Percentiles rank a stretch among this genome's conserved stretches.
Evolutionary conservation across 2,329 filamentous ascomycete genomes (phyloP).

Genomic region (Claviceps paspali): DNA sequence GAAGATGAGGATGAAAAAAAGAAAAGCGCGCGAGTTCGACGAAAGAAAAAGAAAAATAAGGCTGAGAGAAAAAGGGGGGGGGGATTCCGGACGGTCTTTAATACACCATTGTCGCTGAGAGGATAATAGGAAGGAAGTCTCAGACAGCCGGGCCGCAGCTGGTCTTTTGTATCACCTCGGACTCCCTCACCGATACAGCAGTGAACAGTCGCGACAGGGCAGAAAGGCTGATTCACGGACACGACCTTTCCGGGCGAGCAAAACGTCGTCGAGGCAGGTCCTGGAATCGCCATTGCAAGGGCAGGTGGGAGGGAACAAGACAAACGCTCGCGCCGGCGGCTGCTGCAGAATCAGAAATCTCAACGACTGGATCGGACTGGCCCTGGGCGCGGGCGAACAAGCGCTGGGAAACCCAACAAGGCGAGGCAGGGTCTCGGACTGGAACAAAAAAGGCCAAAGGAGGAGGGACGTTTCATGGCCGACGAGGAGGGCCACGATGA

Average conservation of each 20-base stretch:
- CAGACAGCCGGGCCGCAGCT: background rate
- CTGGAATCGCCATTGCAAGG: no score
- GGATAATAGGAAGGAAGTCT: conserved; percentile 1
- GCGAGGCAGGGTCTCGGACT: no score
- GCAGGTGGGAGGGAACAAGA: no score
- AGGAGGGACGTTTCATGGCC: conserved; percentile 4
- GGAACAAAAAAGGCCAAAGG: background rate
- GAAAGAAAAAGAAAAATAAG: background rate
- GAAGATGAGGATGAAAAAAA: background rate
- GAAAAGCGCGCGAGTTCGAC: no score
- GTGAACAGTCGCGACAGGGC: conserved; percentile 3
- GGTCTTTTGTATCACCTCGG: conserved; percentile 2
- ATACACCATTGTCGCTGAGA: conserved; percentile 1
- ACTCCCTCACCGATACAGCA: background rate
- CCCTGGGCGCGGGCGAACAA: no score
- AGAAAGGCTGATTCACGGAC: background rate
- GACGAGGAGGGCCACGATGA: background rate
- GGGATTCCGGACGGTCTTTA: background rate
- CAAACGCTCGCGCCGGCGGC: no score
- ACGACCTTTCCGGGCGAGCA: no score
- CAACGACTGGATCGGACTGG: no score
- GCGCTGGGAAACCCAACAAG: no score
- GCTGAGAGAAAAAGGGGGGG: background rate
- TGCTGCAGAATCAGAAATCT: no score
- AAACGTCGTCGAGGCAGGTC: no score